phyloP scores from a whole-genome alignment of 345 rosid genomes.

The Eucalyptus urophylla region DNA sequence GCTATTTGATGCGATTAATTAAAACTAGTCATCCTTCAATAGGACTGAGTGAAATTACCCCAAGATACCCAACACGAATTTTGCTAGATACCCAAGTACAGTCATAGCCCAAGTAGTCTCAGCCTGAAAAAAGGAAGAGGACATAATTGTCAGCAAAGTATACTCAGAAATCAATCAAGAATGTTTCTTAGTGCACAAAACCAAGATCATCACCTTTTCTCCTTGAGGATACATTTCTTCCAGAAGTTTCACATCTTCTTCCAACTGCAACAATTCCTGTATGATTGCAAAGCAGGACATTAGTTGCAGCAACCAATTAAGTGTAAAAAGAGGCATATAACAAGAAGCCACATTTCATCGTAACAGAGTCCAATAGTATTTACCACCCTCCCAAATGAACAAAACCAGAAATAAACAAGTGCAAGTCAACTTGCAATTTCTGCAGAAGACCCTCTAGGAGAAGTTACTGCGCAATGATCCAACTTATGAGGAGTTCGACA shows the following conservation, averaged over 20 bases:
- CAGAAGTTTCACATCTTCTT: constrained; percentile 94
- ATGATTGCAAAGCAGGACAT: background rate
- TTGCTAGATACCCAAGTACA: constrained; percentile 89
- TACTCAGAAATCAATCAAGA: background rate
- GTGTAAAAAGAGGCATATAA: background rate
- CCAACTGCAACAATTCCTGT: constrained; percentile 87
- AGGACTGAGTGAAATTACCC: constrained; percentile 46
- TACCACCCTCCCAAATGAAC: background rate
- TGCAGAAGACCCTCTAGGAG: background rate
- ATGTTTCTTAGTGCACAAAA: background rate
- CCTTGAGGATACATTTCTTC: constrained; percentile 99
- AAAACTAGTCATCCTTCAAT: background rate
- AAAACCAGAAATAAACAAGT: background rate
- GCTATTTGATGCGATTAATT: background rate
- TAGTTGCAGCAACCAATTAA: background rate
- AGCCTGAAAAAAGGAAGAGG: constrained; percentile 45
- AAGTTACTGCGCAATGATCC: background rate
- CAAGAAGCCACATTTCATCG: background rate
- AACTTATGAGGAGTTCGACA: background rate
- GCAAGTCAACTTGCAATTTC: background rate
- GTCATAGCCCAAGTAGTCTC: constrained; percentile 98
- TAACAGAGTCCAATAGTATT: background rate
- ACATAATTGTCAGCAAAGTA: background rate
- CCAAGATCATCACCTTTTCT: constrained; percentile 52
- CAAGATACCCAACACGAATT: constrained; percentile 69